Evolutionary conservation across 192 early-diverging fungal genomes (phyloP), one percentile per base, ranked within the genome.

Genomic region (Coemansia sp.): DNA sequence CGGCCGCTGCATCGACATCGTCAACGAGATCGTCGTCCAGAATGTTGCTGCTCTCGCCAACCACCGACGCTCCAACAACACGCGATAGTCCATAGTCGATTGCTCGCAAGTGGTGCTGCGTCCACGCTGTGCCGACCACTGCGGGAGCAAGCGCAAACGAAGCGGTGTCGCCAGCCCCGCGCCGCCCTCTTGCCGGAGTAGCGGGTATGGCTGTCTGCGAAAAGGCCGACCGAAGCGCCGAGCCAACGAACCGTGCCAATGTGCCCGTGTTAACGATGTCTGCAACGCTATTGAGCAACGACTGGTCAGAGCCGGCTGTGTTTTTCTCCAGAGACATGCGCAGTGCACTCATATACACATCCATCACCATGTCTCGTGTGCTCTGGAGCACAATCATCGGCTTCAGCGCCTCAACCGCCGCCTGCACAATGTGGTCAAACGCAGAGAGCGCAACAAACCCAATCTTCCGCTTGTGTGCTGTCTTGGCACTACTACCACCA

Each of bases 361-460:
- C 43, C 62, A 78, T 48, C 1, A 61, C 73, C 6, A 55, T n/a
- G 3, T 58, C 66, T 11, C 80, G 80, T 8, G 63, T 71, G 36
- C 51, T 45, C 26, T 70, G 61, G 5, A 47, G 19, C 7, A 57
- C 58, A 22, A 83, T 47, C 60, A 43, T 45, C 41, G 76, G 76
- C 58, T 62, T 67, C 10, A 78, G 48, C 0, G 62, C 63, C 22
- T 83, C 80, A 0, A 78, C 72, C 11, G 66, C 76, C 0, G 76
- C 72, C 54, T 83, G 80, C 48, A 78, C 67, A 36, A 83, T 68
- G 41, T 77, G 76, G 69, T 83, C 80, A 39, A 75, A 74, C 0
- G 80, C 76, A 21, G 80, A 75, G 0, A 83, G 76, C 9, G 76
- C 63, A 1, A 82, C 80, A 66, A 82, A 82, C 0, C 80, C 80